phyloP scores from a whole-genome alignment of 2,329 filamentous ascomycete genomes.

The Cordyceps farinosa region DNA sequence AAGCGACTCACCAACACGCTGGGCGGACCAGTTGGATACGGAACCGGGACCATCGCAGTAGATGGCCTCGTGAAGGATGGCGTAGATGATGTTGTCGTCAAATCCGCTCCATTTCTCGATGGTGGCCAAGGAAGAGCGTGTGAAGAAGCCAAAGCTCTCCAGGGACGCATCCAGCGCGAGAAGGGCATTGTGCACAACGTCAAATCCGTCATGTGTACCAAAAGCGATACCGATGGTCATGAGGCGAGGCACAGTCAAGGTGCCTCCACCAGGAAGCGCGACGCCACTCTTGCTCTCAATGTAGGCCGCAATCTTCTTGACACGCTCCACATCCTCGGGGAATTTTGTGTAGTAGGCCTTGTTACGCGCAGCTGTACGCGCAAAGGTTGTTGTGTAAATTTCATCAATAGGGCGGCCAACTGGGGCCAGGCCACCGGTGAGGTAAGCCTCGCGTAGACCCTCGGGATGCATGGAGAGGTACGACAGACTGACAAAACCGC shows the following conservation, averaged over 20 bases:
- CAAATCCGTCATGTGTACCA: conserved; percentile 74
- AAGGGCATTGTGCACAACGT: conserved; percentile 70
- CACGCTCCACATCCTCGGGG: conserved; percentile 68
- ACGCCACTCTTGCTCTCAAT: conserved; percentile 57
- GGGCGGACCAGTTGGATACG: conserved; percentile 71
- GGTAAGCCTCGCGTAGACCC: conserved; percentile 76
- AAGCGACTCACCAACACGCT: conserved; percentile 54
- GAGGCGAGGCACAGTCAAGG: conserved; percentile 69
- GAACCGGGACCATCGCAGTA: conserved; percentile 69
- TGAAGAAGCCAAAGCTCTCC: conserved; percentile 71
- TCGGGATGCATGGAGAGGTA: conserved; percentile 80
- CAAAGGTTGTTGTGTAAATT: conserved; percentile 71
- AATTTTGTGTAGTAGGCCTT: conserved; percentile 78
- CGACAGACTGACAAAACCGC: conserved; percentile 78
- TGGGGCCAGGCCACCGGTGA: conserved; percentile 80
- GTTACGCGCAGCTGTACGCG: conserved; percentile 69
- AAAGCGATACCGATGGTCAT: conserved; percentile 75
- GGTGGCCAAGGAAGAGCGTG: conserved; percentile 62
- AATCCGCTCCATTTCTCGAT: conserved; percentile 67
- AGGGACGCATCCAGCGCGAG: conserved; percentile 70
- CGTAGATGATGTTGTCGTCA: conserved; percentile 78
- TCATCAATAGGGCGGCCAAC: conserved; percentile 67
- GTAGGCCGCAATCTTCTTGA: conserved; percentile 63
- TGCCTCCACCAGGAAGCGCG: conserved; percentile 67
- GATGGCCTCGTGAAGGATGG: conserved; percentile 80